phyloP scores from a whole-genome alignment of 108 stramenopile genomes.

The Chaetoceros tenuissimus region DNA sequence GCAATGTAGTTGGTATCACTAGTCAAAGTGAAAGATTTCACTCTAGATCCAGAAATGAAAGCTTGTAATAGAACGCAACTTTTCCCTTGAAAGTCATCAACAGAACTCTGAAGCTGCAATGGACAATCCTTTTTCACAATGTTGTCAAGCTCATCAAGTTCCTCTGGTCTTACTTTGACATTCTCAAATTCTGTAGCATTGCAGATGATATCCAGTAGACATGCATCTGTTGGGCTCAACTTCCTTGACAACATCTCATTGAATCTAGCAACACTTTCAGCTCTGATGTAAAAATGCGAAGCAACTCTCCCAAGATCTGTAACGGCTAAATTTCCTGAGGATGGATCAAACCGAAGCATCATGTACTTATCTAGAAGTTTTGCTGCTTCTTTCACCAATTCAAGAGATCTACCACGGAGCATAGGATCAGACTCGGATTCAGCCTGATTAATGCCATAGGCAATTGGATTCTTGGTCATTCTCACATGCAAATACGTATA shows the following conservation, averaged over 20 bases:
- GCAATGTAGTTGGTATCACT: slow-evolving; percentile 97
- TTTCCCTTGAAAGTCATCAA: slow-evolving; percentile 37
- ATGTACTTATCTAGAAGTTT: slow-evolving; percentile 66
- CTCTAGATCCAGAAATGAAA: slow-evolving; percentile 62
- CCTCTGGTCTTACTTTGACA: slow-evolving; percentile 91
- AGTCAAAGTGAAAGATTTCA: slow-evolving; percentile 87
- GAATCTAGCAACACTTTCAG: slow-evolving; percentile 91
- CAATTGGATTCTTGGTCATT: slow-evolving; percentile 90
- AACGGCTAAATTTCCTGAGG: slow-evolving; percentile 86
- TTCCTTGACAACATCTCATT: slow-evolving; percentile 66
- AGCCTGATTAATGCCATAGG: slow-evolving; percentile 86
- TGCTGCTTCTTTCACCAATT: slow-evolving; percentile 81
- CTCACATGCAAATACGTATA: slow-evolving; percentile 97
- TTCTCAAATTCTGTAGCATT: slow-evolving; percentile 94
- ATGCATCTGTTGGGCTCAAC: slow-evolving; percentile 60
- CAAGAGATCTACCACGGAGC: slow-evolving; percentile 38
- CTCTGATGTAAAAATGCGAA: slow-evolving; percentile 96
- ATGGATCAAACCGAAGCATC: slow-evolving; percentile 82
- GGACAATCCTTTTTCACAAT: slow-evolving; percentile 49
- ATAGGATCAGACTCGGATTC: slow-evolving; percentile 68
- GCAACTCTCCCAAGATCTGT: slow-evolving; percentile 93
- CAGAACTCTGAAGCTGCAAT: slow-evolving; percentile 39
- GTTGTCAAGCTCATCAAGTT: slow-evolving; percentile 75
- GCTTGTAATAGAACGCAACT: slow-evolving; percentile 87
- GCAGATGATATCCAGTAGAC: slow-evolving; percentile 79